These are phyloP conservation scores for Nicotiana knightiana DNA, from an alignment of 257 asterid genomes.

Conservation along the genomic window DNA sequence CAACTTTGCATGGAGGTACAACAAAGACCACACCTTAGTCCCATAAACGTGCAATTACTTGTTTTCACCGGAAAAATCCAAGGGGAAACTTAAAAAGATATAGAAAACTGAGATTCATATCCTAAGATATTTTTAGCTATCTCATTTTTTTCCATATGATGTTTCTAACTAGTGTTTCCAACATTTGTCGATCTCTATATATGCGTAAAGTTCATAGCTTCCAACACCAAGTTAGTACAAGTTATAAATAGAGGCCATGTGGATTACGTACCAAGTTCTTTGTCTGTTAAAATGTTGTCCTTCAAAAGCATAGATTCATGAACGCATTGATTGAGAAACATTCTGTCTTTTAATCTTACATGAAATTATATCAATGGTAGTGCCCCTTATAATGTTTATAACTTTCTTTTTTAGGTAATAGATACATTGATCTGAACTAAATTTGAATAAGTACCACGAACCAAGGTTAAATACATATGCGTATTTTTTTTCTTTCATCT, in stretches of 20 bases:
- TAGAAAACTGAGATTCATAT: not conserved
- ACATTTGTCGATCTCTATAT: not conserved
- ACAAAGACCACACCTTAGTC: not conserved
- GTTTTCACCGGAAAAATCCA: not conserved
- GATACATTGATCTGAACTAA: not conserved
- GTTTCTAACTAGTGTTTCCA: not conserved
- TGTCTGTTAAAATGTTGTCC: not conserved
- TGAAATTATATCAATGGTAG: not conserved
- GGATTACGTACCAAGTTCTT: not conserved
- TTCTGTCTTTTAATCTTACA: not conserved
- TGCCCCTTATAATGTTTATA: not conserved
- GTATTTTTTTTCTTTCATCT: too few species aligned
- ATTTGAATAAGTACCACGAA: not conserved
- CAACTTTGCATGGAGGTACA: too few species aligned
- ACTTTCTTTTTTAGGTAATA: not conserved
- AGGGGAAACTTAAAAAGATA: not conserved
- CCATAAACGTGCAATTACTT: not conserved
- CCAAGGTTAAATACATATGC: too few species aligned
- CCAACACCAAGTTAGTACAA: not conserved
- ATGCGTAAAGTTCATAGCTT: not conserved
- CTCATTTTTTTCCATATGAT: not conserved
- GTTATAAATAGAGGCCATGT: not conserved
- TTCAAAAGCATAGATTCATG: not conserved
- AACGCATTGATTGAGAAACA: not conserved
- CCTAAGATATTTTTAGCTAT: not conserved